Base-by-base conservation (phyloP, 2,329 filamentous ascomycete genomes). In the Nemania diffusa region DNA sequence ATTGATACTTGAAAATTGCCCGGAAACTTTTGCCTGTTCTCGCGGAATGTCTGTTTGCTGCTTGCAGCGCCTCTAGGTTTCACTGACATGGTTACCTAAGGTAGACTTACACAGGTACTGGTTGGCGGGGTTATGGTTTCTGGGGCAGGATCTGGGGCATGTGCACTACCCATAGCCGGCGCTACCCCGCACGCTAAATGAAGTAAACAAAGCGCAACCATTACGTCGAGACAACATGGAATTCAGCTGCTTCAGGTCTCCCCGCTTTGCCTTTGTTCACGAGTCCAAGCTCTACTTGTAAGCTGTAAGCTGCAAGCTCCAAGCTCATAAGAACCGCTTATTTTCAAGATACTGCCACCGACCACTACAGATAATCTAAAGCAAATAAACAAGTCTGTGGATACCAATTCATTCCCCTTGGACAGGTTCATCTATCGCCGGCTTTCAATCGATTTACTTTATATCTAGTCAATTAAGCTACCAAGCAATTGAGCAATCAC, bases 141-240 rank as follows among this genome's bases (percentile, higher is more conserved):
- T 20, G 40, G 46, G 46, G 46, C 24, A 27, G n/a, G 20, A 44
- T 48, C 46, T 29, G 8, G 34, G n/a, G 57, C 44, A 60, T 29
- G 22, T 29, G 34, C 22, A 48, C 59, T 57, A 46, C 40, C 56
- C 56, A 24, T 53, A 50, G 27, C 58, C 64, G 55, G 61, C 62
- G 50, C 58, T 68, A 59, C 66, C 66, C 66, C 66, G 66, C 66
- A 68, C 62, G 48, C 66, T 44, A 65, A 24, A 37, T 57, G 32
- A 26, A 27, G 62, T 66, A 69, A 69, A 66, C 66, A 69, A 69
- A 59, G 62, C 62, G 37, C 44, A 57, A 48, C 24, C 24, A 58
- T 66, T 69, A 67, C 67, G 59, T 63, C 67, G 63, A 69, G 57
- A 60, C 57, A 55, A 56, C 15, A 34, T 57, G 20, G 55, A 29